phyloP scores from a whole-genome alignment of 73 alveolate genomes.

The Tetrahymena elliotti region DNA sequence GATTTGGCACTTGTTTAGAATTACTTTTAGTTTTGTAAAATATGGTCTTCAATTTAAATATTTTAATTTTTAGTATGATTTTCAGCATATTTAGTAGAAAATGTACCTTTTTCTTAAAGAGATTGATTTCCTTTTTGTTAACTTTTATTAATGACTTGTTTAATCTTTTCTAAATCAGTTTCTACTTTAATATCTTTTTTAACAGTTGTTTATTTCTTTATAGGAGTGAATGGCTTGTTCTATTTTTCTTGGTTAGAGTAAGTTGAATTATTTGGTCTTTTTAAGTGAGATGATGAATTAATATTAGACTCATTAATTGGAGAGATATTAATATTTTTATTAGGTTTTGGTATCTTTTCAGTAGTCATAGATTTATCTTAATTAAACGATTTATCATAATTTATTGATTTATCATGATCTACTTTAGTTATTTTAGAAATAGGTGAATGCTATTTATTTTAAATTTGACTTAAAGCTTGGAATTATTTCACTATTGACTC shows the following conservation, averaged over 20 bases:
- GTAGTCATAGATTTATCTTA: not conserved
- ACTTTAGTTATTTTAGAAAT: not conserved
- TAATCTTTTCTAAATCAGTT: not conserved
- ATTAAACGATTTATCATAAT: not conserved
- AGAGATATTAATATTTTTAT: not conserved
- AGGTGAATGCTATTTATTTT: not conserved
- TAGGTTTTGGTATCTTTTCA: not conserved
- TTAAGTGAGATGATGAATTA: not conserved
- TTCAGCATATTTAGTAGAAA: not conserved
- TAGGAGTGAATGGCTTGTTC: not conserved
- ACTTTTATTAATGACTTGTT: not conserved
- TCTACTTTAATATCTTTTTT: not conserved
- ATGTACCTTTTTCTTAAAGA: not conserved
- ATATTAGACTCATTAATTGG: not conserved
- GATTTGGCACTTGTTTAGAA: not conserved
- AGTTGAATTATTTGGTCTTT: not conserved
- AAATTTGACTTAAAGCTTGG: not conserved
- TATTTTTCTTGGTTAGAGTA: not conserved
- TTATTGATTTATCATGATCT: not conserved
- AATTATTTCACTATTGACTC: not conserved
- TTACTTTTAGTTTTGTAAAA: not conserved
- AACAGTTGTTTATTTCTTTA: not conserved
- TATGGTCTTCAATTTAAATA: not conserved
- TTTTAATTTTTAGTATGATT: not conserved
- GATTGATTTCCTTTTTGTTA: not conserved